Base-by-base conservation (phyloP, 2,329 filamentous ascomycete species). In the Pyricularia pennisetigena region DNA sequence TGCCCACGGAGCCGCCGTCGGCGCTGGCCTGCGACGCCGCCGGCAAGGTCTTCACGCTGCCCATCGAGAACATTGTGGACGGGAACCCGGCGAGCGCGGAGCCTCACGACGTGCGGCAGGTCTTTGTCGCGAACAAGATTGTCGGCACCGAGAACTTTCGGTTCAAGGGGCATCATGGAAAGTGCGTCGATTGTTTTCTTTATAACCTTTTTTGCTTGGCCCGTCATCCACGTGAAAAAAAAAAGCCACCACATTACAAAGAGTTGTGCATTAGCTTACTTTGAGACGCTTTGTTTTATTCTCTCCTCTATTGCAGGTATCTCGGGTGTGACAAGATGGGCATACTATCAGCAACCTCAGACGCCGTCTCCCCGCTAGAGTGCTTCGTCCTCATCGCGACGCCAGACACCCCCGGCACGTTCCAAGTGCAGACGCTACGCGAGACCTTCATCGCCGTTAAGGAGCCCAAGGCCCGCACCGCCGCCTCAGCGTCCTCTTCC, bases 41-140 rank as follows among this genome's bases (percentile, higher is more conserved):
- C 70, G 95, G 95, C 69, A 92, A 91, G 75, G 90, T 98, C 20
- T 99, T 97, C 78, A 85, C 91, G 5, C 88, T 91, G 72, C 81
- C 84, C 16, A 81, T 99, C 66, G 93, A 97, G 81, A 97, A 98
- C 76, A 89, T 97, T 49, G 86, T 97, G 70, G 94, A 97, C 69
- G 88, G 83, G 29, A 90, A 97, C 75, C 86, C 92, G 3, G 78
- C 84, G n/a, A 97, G 88, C 5, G 93, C 94, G 9, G 95, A 99
- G 79, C 95, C 95, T 66, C 94, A 97, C 78, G 94, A 98, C 77
- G 94, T 98, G 70, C 85, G 94, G 70, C 94, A 97, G 81, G 95
- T 99, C 20, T 99, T 94, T 92, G 87, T 98, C 71, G 93, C 92
- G 70, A 97, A 91, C 73, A 86, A 86, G 72, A 89, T 97, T 14